Base-by-base conservation (phyloP, 2,329 filamentous ascomycete species). In the Aspergillus persii region DNA sequence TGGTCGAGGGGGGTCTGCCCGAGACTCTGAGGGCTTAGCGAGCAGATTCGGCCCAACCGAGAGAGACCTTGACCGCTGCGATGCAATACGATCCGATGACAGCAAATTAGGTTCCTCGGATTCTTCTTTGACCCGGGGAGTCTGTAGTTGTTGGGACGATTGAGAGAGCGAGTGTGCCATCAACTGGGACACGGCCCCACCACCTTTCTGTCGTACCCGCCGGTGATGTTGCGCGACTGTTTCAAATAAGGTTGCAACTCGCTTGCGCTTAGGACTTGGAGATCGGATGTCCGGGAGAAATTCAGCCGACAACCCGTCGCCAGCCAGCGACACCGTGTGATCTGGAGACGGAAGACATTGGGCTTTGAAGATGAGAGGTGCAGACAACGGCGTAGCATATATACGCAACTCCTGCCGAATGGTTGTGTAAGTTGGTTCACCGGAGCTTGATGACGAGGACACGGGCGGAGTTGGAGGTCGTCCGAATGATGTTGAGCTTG, bases 191-290 rank as follows among this genome's bases (percentile, higher is more conserved):
- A 77, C 75, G 15, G 68, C 72, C 61, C 74, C 72, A 4, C 74
- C 75, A 44, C 76, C 76, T 51, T 71, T 73, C 62, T 76, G 73
- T 39, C 75, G 72, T 26, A 78, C 74, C 51, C 69, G 68, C 33
- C 70, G 73, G 59, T 79, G 76, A 65, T 77, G 75, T 52, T 77
- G 74, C 3, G 75, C 70, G 8, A 74, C 76, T 3, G 71, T 70
- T 59, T 79, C 76, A 49, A 79, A 79, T 2, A 79, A 67, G 1
- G 71, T 77, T 44, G 74, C 72, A n/a, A 78, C 74, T 39, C 76
- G 71, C 63, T 77, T 78, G 48, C 76, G 70, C 61, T 78, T 79
- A 3, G 76, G 76, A 49, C 74, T 78, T 4, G 74, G 74, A 1
- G 75, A 76, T 54, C 69, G 68, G 12, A 72, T 62, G 57, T 76